Evolutionary conservation across 1,284 basidiomycete species (phyloP).

Genomic region (Austroboletus niveus): DNA sequence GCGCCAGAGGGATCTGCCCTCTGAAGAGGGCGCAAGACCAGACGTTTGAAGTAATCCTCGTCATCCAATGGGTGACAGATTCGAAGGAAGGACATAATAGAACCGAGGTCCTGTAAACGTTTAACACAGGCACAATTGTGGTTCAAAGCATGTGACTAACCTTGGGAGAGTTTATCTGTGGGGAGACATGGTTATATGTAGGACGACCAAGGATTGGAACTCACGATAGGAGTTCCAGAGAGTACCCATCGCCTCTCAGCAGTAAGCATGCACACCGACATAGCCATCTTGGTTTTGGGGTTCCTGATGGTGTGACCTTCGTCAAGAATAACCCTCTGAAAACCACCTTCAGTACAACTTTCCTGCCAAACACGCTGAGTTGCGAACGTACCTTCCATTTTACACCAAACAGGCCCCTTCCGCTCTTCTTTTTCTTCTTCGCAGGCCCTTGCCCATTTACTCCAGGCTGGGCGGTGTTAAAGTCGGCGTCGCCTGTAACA

Average conservation of each 20-base stretch:
- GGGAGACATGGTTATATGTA: background rate
- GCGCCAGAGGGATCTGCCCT: conserved; percentile 63
- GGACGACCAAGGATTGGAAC: conserved; percentile 17
- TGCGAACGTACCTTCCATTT: conserved; percentile 68
- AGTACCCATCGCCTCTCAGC: conserved; percentile 81
- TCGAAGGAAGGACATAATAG: conserved; percentile 76
- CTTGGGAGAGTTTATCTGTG: conserved; percentile 76
- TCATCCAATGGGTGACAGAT: conserved; percentile 83
- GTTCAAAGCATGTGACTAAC: conserved; percentile 31
- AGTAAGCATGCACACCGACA: conserved; percentile 62
- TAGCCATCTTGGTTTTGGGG: conserved; percentile 79
- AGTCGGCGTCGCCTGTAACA: conserved; percentile 30
- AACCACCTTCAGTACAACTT: background rate
- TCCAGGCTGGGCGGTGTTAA: conserved; percentile 6
- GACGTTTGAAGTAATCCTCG: conserved; percentile 74
- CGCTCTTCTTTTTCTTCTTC: conserved; percentile 58
- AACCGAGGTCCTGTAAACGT: conserved; percentile 71
- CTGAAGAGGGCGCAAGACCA: conserved; percentile 72
- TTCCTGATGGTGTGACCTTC: conserved; percentile 89
- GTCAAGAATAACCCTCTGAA: conserved; percentile 76
- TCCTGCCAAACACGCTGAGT: background rate
- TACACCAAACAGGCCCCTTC: conserved; percentile 60
- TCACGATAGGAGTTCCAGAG: conserved; percentile 84
- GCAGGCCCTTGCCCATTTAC: conserved; percentile 22
- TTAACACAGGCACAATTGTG: background rate